Evolutionary conservation across 192 early-diverging fungal genomes (phyloP), one percentile per base, ranked within the genome.

Genomic region (Mortierella hygrophila): DNA sequence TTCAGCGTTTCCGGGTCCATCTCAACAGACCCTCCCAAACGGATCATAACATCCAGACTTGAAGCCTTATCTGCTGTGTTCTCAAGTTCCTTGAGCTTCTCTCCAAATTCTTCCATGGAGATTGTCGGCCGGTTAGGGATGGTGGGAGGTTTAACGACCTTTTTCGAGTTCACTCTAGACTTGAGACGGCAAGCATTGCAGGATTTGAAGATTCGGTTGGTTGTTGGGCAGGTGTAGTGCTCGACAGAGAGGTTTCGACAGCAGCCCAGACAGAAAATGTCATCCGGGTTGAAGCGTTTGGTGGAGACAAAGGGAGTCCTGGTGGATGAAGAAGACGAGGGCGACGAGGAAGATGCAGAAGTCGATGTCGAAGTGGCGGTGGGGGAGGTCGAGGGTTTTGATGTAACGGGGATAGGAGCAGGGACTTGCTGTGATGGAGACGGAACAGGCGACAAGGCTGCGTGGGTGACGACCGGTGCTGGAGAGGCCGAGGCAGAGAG

Each of bases 181-280:
- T 86, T 86, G 55, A 78, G 84, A 26, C 84, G 84, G 74, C 84
- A 86, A 35, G 84, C 84, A n/a, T 86, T 86, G 18, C 84, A 86
- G 5, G 84, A 86, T 32, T 86, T 86, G 68, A 86, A 86, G 29
- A 86, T 42, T 9, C 79, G 69, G 70, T 73, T 76, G 15, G 84
- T 86, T 2, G 68, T 86, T 4, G 84, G 75, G 68, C 78, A 80
- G 0, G 78, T 86, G 35, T 86, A 86, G 41, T 86, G 79, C 20
- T 86, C 84, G 40, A 86, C 72, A 23, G 78, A 77, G 15, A 86
- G 68, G 46, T 86, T 86, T 20, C 84, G 75, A 68, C 84, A 86
- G 52, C 84, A 86, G 23, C 84, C 84, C 52, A 86, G 35, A 49
- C 84, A 86, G 54, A 86, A 86, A 41, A 86, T 86, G 54, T 86